Base-by-base conservation (phyloP, 805 yeast genomes). In the Teunomyces kruisii region DNA sequence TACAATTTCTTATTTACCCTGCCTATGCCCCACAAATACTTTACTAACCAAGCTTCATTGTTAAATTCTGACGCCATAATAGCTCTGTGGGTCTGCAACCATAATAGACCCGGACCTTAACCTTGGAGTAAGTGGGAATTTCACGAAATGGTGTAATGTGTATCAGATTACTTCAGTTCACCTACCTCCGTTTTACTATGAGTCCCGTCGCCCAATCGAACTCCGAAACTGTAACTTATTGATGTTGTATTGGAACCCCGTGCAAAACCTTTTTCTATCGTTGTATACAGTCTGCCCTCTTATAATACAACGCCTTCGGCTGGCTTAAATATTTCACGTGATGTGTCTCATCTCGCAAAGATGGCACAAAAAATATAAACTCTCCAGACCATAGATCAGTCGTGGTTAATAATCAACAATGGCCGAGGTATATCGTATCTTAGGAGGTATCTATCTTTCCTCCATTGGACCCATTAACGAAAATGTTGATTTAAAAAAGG, bases 391-490 rank as follows among this genome's bases (percentile, higher is more conserved):
- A 19, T 19, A 4, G 6, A 6, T 4, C 6, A 19, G 3, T 6
- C 22, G 22, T 19, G 22, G 22, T 4, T 4, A 19, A 19, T 19
- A 19, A 4, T 19, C 29, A 39, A 39, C n/a, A 24, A 40, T 19
- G 33, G 17, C 32, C 9, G 13, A 37, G 30, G 61, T 76, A 47
- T 73, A 79, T 44, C 72, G 95, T 56, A 76, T 90, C n/a, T 64
- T 88, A n/a, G 96, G 95, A 19, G 83, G 84, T 7, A 75, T 92
- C 1, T 87, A 82, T 64, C 64, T 92, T 12, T 90, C 96, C 4
- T 80, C 94, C 0, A 69, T 84, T 15, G 79, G 78, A 41, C 86
- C 96, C 0, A 66, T 90, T 16, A 67, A 76, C 12, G 74, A 79
- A 3, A 75, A 68, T 33, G 64, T 72, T 10, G 81, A 85, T 35